Evolutionary conservation across 2,329 filamentous ascomycete species (phyloP), one percentile per base, ranked within the genome.

Genomic region (Verticillium albo-atrum): DNA sequence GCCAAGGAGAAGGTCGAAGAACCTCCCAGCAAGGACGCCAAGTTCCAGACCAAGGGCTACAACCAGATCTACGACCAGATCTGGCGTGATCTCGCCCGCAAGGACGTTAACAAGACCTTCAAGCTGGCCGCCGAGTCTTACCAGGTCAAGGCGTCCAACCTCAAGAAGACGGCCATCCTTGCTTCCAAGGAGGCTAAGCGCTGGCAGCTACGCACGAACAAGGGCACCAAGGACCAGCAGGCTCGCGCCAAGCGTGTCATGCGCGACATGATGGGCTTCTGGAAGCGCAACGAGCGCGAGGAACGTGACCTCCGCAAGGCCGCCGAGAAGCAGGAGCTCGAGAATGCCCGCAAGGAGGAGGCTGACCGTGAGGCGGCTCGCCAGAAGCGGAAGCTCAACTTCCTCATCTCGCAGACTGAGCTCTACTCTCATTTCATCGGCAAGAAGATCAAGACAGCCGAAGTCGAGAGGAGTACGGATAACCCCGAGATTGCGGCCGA

Each of bases 251-350:
- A 99, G 82, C 90, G 95, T 66, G 94, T 94, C 61, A 99, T 99
- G 95, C 88, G 95, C 72, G 95, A 99, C 77, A 99, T 99, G 95
- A 95, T 97, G 85, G 88, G 91, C 60, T 99, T 98, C 83, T 99
- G 95, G 95, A 98, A 98, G 77, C 89, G 94, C 60, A 99, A 99
- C 73, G 95, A 99, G 75, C 90, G 94, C 57, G 95, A 99, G 72
- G 95, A 99, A 73, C 91, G 95, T 62, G 95, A 99, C 73, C 81
- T 96, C 64, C 89, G 95, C 66, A 96, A 97, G 78, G 88, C 93
- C 57, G 95, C 95, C 5, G 95, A 99, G 79, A 91, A 89, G 73
- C 92, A 97, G 73, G 95, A 98, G 77, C 85, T 99, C 54, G 95
- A 99, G 73, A 96, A 95, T 69, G 95, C 95, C 20, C 93, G 95